These are phyloP conservation scores for Gelatoporia subvermispora DNA, from an alignment of 768 basidiomycete genomes.

Conservation along the genomic window DNA sequence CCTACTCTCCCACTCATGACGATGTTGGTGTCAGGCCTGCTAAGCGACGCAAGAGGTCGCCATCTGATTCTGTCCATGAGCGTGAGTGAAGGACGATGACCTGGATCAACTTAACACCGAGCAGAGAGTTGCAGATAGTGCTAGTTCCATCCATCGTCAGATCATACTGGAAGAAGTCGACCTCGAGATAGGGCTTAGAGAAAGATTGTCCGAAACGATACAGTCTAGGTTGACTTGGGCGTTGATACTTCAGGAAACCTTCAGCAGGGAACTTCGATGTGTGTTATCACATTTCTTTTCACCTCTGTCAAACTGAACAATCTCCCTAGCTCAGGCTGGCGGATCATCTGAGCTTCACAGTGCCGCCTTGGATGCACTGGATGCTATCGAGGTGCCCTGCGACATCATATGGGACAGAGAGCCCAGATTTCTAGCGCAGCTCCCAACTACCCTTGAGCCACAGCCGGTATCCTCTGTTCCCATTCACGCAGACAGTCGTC, in stretches of 20 bases:
- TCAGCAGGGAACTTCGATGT: conserved; percentile 18
- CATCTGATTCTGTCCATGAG: background rate
- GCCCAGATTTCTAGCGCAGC: conserved; percentile 12
- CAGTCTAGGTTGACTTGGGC: conserved; percentile 45
- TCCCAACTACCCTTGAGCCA: conserved; percentile 3
- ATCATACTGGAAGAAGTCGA: conserved; percentile 36
- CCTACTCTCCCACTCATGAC: background rate
- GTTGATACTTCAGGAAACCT: conserved; percentile 32
- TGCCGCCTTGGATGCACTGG: conserved; percentile 39
- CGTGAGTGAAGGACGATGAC: background rate
- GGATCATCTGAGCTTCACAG: conserved; percentile 27
- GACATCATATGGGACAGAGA: conserved; percentile 33
- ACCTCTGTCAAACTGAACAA: background rate
- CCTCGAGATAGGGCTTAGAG: conserved; percentile 38
- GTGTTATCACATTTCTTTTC: conserved; percentile 1
- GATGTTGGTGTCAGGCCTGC: background rate
- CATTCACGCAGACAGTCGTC: conserved; percentile 7
- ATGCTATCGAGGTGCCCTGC: conserved; percentile 35
- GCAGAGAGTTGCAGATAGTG: background rate
- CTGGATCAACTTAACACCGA: background rate
- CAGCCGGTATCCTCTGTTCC: conserved; percentile 13
- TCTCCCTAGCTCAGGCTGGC: background rate
- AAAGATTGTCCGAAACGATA: conserved; percentile 36
- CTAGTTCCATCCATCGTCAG: conserved; percentile 11
- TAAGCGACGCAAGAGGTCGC: conserved; percentile 6